Base-by-base conservation (phyloP, 345 rosid genomes). In the Populus pruinosa region DNA sequence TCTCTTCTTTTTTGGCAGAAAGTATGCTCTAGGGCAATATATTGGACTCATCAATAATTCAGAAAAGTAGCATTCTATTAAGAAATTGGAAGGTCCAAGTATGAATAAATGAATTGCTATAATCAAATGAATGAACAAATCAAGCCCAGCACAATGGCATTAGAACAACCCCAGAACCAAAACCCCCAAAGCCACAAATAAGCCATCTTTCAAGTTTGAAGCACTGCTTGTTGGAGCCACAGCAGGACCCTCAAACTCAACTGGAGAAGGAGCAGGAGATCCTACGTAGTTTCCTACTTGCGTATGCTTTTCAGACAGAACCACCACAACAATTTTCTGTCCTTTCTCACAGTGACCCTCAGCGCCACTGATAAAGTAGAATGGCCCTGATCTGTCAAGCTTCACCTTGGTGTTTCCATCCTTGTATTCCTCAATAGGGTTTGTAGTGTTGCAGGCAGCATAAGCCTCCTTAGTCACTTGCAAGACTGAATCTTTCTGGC, bases 251-350 rank as follows among this genome's bases (percentile, higher is more conserved):
- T 80, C 89, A 0, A 82, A 50, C 68, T 83, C 92, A 6, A 55
- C 80, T 0, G 97, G 96, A 79, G 98, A 87, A 67, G 96, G 96
- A 8, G 97, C 92, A 0, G 92, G 98, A 77, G 98, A 86, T 5
- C 63, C 88, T 6, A 23, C 41, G 56, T 71, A 4, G 33, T 31
- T 31, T 33, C 36, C 36, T 33, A 33, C 36, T 33, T 33, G 73
- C 65, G 81, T 82, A 14, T 78, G 75, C 80, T 81, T 87, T 14
- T 73, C 77, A 35, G 92, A 75, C 76, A 93, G 6, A 50, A 93
- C 98, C 8, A 92, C 91, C 5, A 93, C 86, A 12, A 84, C 68
- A 74, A 95, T 35, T 88, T 91, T 93, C 89, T 93, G 93, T 0
- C 96, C 94, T 79, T 93, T 88, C 78, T 86, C 88, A 38, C 99